phyloP scores from a whole-genome alignment of 1,139 yeast genomes.

The Nakaseomyces uthaithaninus region DNA sequence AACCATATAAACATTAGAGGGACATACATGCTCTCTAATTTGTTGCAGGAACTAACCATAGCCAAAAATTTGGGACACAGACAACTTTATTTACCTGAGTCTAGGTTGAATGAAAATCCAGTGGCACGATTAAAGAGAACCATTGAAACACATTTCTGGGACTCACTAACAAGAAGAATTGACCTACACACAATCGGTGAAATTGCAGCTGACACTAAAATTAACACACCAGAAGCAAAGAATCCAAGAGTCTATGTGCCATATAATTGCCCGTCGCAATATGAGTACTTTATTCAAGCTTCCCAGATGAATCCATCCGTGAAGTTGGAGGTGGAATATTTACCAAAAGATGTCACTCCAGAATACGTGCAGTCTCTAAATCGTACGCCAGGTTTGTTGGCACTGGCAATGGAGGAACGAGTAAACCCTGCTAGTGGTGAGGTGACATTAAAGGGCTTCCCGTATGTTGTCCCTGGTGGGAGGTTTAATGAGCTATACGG shows the following conservation, averaged over 20 bases:
- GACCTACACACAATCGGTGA: slow-evolving; percentile 52
- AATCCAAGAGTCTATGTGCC: slow-evolving; percentile 76
- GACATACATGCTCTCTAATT: slow-evolving; percentile 81
- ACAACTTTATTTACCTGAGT: slow-evolving; percentile 73
- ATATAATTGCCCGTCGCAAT: slow-evolving; percentile 59
- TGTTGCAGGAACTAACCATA: slow-evolving; percentile 81
- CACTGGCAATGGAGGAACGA: slow-evolving; percentile 58
- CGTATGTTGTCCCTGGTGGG: slow-evolving; percentile 96
- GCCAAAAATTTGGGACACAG: slow-evolving; percentile 76
- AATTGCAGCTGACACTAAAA: slow-evolving; percentile 77
- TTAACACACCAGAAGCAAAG: slow-evolving; percentile 45
- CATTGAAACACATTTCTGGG: slow-evolving; percentile 77
- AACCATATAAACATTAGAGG: slow-evolving; percentile 72
- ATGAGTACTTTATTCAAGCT: slow-evolving; percentile 53
- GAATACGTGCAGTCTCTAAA: slow-evolving; percentile 71
- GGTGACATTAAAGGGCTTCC: slow-evolving; percentile 52
- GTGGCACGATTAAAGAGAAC: slow-evolving; percentile 68
- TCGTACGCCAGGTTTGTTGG: slow-evolving; percentile 76
- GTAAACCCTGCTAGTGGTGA: slow-evolving; percentile 44
- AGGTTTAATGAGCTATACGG: slow-evolving; percentile 94
- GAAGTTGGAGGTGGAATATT: slow-evolving; percentile 64
- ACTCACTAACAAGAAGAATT: slow-evolving; percentile 61
- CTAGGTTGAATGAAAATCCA: slow-evolving; percentile 79
- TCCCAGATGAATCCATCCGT: slow-evolving; percentile 50
- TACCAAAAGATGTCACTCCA: slow-evolving; percentile 52